Conservation (phyloP, 23 red algal genomes). For the Gracilaria caudata region DNA sequence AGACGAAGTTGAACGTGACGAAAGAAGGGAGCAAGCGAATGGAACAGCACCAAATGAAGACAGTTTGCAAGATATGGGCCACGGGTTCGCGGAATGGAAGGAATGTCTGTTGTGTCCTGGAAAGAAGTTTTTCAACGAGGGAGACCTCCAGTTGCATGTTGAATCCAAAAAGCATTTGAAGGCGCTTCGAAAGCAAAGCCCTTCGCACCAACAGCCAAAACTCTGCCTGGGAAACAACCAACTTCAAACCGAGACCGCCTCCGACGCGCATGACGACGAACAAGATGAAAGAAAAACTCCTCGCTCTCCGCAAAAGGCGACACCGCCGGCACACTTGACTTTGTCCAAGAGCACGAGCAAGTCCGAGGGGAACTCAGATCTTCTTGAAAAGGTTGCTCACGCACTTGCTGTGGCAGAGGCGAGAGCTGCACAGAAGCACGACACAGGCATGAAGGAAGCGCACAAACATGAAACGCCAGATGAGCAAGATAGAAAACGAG, state of each 20-base stretch:
- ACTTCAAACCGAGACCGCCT: not conserved
- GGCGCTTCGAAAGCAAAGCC: constrained; percentile 6
- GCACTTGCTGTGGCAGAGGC: not conserved
- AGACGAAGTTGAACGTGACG: not conserved
- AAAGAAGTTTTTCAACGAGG: constrained; percentile 36
- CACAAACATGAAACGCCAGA: not conserved
- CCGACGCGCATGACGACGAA: not conserved
- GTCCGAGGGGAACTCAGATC: not conserved
- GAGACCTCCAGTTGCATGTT: constrained; percentile 21
- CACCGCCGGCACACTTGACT: not conserved
- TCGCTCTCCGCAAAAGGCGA: not conserved
- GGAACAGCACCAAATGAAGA: not conserved
- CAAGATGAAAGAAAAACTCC: not conserved
- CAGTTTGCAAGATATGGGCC: not conserved
- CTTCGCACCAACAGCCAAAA: not conserved
- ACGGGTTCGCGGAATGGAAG: constrained; percentile 20
- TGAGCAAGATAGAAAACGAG: not conserved
- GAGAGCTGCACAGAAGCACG: not conserved
- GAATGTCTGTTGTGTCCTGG: constrained; percentile 60
- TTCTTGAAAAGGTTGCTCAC: not conserved
- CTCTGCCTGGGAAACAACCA: not conserved
- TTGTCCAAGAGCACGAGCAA: not conserved
- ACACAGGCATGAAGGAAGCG: not conserved
- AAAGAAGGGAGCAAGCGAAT: not conserved
- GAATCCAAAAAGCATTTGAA: constrained; percentile 38